Percentiles rank a stretch among this genome's conserved stretches.
phyloP scores from a whole-genome alignment of 371 early-diverging fungal species.

The Apophysomyces variabilis region DNA sequence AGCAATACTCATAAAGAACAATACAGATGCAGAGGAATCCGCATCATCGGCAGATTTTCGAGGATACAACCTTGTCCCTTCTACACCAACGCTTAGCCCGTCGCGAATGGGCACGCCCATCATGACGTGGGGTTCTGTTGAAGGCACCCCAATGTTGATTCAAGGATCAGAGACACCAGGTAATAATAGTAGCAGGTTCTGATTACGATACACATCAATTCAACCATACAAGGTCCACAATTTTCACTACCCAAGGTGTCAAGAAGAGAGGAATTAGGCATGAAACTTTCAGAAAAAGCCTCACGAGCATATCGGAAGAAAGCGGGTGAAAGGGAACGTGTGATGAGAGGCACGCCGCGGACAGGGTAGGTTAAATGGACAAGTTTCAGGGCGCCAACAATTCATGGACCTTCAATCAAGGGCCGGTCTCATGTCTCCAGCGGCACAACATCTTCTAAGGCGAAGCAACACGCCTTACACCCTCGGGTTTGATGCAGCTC shows the following conservation, averaged over 20 bases:
- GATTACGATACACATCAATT: not conserved
- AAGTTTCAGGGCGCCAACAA: not conserved
- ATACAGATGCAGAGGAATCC: constrained; percentile 18
- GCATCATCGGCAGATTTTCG: constrained; percentile 48
- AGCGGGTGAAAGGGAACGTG: constrained; percentile 24
- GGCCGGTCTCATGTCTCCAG: constrained; percentile 47
- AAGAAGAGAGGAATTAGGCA: constrained; percentile 67
- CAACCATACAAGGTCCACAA: constrained; percentile 35
- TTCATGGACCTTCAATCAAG: constrained; percentile 11
- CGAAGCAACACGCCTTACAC: constrained; percentile 35
- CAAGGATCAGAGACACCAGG: constrained; percentile 53
- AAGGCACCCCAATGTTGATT: constrained; percentile 67
- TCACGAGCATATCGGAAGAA: constrained; percentile 58
- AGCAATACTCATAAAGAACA: not conserved
- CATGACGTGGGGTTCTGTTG: constrained; percentile 87
- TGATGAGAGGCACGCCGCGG: constrained; percentile 36
- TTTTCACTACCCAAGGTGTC: constrained; percentile 72
- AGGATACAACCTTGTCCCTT: constrained; percentile 68
- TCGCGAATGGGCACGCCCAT: constrained; percentile 54
- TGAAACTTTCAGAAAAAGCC: constrained; percentile 67
- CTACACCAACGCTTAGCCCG: constrained; percentile 72
- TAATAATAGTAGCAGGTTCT: constrained; percentile 10
- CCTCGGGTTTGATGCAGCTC: constrained; percentile 39
- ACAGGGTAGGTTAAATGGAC: constrained; percentile 28
- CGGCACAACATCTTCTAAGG: constrained; percentile 48